Evolutionary conservation across 108 stramenopile genomes (phyloP).

Genomic region (Cyclostephanos invisitatus): DNA sequence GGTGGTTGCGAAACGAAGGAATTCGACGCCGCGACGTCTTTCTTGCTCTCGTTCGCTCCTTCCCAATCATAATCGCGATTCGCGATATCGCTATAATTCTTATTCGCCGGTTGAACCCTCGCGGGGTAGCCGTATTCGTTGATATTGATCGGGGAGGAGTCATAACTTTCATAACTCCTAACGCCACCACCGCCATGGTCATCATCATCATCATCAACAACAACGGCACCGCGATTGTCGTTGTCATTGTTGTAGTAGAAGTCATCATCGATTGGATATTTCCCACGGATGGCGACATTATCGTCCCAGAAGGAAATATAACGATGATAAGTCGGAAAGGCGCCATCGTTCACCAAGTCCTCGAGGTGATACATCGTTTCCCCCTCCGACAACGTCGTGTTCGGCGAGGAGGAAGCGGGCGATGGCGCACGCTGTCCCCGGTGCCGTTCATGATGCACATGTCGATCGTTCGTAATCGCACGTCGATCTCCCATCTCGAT

Average conservation of each 20-base stretch:
- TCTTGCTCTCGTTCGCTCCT: neutral
- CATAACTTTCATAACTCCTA: neutral
- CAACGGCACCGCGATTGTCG: neutral
- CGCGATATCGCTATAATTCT: neutral
- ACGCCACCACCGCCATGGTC: neutral
- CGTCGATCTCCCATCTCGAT: too few species aligned
- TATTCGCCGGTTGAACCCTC: neutral
- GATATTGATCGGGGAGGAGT: neutral
- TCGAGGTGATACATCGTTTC: conserved; percentile 4
- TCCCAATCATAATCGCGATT: neutral
- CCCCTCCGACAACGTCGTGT: conserved; percentile 2
- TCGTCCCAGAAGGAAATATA: neutral
- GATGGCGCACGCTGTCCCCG: neutral
- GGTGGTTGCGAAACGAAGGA: neutral
- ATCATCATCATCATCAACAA: neutral
- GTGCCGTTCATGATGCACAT: neutral
- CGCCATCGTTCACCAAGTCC: conserved; percentile 6
- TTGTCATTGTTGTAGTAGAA: neutral
- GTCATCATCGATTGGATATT: neutral
- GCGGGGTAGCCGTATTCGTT: neutral
- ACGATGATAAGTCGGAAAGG: conserved; percentile 8
- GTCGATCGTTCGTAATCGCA: neutral
- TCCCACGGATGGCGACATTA: neutral
- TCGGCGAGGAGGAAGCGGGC: neutral
- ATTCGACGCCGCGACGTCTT: neutral